These are phyloP conservation scores for Fusarium tanahbumbuense DNA, from an alignment of 2,329 filamentous ascomycete species.

Conservation along the genomic window DNA sequence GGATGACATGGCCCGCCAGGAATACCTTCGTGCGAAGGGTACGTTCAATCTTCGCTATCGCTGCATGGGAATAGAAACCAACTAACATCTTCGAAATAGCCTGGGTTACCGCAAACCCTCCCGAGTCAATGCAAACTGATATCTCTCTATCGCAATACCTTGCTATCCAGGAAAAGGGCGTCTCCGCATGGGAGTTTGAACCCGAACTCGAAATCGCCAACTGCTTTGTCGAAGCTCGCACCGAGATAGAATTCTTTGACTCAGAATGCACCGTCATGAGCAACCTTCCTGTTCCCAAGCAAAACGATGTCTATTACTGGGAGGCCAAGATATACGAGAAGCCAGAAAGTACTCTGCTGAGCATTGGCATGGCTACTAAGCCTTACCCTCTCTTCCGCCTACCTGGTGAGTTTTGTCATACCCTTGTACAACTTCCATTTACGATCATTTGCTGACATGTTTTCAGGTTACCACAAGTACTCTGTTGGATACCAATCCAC, in stretches of 20 bases:
- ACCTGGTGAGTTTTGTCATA: conserved; percentile 73
- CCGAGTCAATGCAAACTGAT: conserved; percentile 94
- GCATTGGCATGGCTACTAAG: conserved; percentile 95
- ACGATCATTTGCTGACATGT: conserved; percentile 38
- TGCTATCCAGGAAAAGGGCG: conserved; percentile 98
- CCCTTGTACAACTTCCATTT: conserved; percentile 1
- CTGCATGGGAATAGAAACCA: not conserved
- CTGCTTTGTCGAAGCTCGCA: conserved; percentile 95
- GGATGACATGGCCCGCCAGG: conserved; percentile 90
- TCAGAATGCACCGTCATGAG: conserved; percentile 97
- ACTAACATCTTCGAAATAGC: conserved; percentile 64
- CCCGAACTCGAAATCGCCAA: conserved; percentile 99
- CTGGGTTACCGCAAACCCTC: conserved; percentile 92
- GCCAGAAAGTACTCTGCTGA: conserved; percentile 86
- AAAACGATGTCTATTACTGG: conserved; percentile 99
- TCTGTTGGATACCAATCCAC: conserved; percentile 92
- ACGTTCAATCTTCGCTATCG: conserved; percentile 44
- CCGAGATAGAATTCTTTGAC: conserved; percentile 99
- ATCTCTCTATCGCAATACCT: conserved; percentile 98
- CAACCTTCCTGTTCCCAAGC: conserved; percentile 96
- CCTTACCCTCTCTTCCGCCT: conserved; percentile 95
- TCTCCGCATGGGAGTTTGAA: conserved; percentile 99
- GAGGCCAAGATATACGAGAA: conserved; percentile 99
- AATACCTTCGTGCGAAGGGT: conserved; percentile 97
- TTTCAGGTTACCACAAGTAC: conserved; percentile 83